phyloP scores from a whole-genome alignment of 768 basidiomycete species.

The Tubosaeta sp. region DNA sequence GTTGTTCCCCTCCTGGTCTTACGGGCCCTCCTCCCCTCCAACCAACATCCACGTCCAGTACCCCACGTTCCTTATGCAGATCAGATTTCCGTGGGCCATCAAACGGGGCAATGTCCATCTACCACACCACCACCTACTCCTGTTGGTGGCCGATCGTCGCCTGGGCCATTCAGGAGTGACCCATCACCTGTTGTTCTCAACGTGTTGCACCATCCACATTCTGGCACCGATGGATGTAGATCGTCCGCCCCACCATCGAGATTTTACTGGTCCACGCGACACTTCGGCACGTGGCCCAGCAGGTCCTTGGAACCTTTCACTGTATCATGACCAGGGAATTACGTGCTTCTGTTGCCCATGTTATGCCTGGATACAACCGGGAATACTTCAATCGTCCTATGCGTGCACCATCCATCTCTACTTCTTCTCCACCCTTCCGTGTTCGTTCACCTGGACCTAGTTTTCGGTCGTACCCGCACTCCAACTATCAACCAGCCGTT shows the following conservation, averaged over 20 bases:
- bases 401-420: slow-evolving; percentile 54
- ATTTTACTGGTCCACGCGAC: slow-evolving; percentile 51
- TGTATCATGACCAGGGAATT: slow-evolving; percentile 63
- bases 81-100: no score
- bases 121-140: slow-evolving; percentile 70
- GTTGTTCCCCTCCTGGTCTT: no score
- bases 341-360: slow-evolving; percentile 38
- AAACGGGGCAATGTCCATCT: no score
- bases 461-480: slow-evolving; percentile 46
- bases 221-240: slow-evolving; percentile 80
- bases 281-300: slow-evolving; percentile 45
- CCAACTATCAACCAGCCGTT: slow-evolving; percentile 4
- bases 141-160: slow-evolving; percentile 46
- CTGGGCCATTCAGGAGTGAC: slow-evolving; percentile 77
- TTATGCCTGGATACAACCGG: slow-evolving; percentile 41
- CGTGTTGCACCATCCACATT: slow-evolving; percentile 61
- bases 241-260: slow-evolving; percentile 50
- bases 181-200: slow-evolving; percentile 79
- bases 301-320: slow-evolving; percentile 51
- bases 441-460: slow-evolving; percentile 48
- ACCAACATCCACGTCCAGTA: no score
- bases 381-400: slow-evolving; percentile 55
- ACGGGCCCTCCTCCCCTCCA: no score
- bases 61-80: no score
- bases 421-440: slow-evolving; percentile 57